Evolutionary conservation across 2,329 filamentous ascomycete species (phyloP), one percentile per base, ranked within the genome.

Genomic region (Calcarisporium arbuscula): DNA sequence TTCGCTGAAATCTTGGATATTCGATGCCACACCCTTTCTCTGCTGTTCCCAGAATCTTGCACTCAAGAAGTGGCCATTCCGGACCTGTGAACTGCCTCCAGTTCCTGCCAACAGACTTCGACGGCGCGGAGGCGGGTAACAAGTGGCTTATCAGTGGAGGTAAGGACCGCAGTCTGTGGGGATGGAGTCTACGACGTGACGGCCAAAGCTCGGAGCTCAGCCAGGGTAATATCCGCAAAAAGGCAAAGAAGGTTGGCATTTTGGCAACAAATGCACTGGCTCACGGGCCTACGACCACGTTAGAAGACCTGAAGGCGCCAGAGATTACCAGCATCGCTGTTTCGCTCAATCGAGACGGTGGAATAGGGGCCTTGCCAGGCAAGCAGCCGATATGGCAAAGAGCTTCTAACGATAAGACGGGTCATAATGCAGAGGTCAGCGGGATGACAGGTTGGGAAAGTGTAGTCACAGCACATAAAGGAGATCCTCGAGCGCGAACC

Each of bases 91-190:
- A 81, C 21, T 82, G 77, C 34, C 70, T 98, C 19, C 73, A 82
- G 40, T 98, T 96, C 60, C 62, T 96, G 18, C 90, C 90, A 1
- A 79, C 87, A 0, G 82, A 88, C 46, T 90, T 92, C 26, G 90
- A 96, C 49, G 90, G 89, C 12, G 79, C 87, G 6, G 90, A 95
- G 47, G 80, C 81, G 28, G 80, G 80, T 29, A 92, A 90, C 38
- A 96, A 96, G 61, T 96, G 90, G 90, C 67, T 96, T 6, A 68
- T 98, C 36, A 95, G 88, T 51, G 86, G 85, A 46, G 89, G 88
- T 39, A 76, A 80, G 49, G 94, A 98, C 53, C 77, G 88, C 45
- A 95, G 88, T 58, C 68, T 98, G 3, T 96, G 92, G 90, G 90
- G 85, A 2, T 95, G 94, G 79, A 96, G 89, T 70, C 65, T 98